Evolutionary conservation across 2,329 filamentous ascomycete species (phyloP), one percentile per base, ranked within the genome.

Genomic region (Fusarium sp.): DNA sequence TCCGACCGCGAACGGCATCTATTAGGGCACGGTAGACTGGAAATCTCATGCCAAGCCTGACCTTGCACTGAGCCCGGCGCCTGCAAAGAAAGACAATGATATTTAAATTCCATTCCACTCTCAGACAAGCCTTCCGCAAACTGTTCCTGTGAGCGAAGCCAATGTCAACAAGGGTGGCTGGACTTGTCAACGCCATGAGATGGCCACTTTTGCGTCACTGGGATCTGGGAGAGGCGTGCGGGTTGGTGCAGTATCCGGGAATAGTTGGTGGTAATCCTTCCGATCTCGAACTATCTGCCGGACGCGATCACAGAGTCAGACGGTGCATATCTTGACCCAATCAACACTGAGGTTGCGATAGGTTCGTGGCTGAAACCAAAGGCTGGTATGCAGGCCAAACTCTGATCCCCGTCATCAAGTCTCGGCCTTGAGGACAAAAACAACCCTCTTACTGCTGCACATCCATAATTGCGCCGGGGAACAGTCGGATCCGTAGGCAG

Each of bases 321-420:
- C 42, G 50, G 26, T 44, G 24, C 57, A 15, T 43, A 63, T 50
- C 53, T 48, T 60, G 22, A 4, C 33, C 43, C 15, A 15, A 31
- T 70, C 45, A 50, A 45, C 51, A 46, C 43, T 26, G 26, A 46
- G 24, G 36, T 34, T 33, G 36, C 18, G 33, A 42, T 50, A 20
- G 56, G 50, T 56, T 45, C 33, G 48, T 72, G 70, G 71, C 72
- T 72, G 70, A 74, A 73, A 74, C 72, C 18, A 34, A 60, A 63
- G 67, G 68, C 63, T 72, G 71, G 66, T 48, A 73, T 73, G 71
- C n/a, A 63, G 45, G 38, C 36, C 48, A 40, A 73, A 60, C 54
- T 60, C 70, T 67, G 55, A 43, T 61, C 40, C 31, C 44, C 28
- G 42, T 63, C 38, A 54, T 40, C 24, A 51, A 50, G 55, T 62